A percentile compares a stretch with the other conserved stretches of the same genome.
phyloP scores from a whole-genome alignment of 2,329 filamentous ascomycete genomes.

The Alternaria novae-zelandiae region DNA sequence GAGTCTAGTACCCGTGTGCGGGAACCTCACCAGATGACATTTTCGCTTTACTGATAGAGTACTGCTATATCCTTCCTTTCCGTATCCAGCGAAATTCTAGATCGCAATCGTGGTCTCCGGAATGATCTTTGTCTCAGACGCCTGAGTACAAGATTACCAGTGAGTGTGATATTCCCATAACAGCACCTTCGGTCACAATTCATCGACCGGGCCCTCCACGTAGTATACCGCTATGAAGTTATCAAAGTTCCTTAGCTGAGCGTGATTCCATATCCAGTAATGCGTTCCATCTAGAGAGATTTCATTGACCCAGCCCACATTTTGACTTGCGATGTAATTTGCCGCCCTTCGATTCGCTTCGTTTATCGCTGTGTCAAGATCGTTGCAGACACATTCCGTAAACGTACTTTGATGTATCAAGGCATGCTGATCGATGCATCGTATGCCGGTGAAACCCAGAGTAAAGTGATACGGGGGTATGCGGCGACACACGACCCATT shows the following conservation, averaged over 20 bases:
- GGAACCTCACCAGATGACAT: not conserved
- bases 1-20: not conserved
- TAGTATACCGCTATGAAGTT: not conserved
- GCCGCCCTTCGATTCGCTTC: not conserved
- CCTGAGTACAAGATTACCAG: not conserved
- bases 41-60: not conserved
- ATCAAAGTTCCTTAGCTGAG: not conserved
- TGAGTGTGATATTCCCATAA: not conserved
- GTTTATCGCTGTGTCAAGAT: not conserved
- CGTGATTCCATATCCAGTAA: not conserved
- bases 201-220: not conserved
- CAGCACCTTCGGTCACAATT: not conserved
- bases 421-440: not conserved
- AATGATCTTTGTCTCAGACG: not conserved
- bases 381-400: not conserved
- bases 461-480: not conserved
- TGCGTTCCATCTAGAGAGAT: not conserved
- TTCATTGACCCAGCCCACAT: not conserved
- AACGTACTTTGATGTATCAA: not conserved
- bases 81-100: not conserved
- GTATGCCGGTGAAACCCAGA: not conserved
- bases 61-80: not conserved
- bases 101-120: not conserved
- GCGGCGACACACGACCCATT: not conserved
- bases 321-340: not conserved